Percentiles rank a stretch among this genome's conserved stretches.
Conservation (phyloP, 2,329 filamentous ascomycete species). For the Huntiella bhutanensis region DNA sequence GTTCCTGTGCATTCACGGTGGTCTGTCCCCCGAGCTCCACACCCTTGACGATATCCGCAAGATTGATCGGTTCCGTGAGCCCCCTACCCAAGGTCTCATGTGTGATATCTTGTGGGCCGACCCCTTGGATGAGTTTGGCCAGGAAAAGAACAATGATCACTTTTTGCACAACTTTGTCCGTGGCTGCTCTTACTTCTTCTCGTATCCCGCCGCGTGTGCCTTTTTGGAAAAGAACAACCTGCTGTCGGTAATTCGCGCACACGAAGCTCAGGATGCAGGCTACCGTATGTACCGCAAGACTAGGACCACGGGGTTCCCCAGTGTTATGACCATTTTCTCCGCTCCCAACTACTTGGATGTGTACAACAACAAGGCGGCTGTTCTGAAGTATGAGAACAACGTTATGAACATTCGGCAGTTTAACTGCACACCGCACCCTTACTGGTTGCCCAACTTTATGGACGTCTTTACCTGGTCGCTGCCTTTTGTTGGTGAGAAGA, state of each 20-base stretch:
- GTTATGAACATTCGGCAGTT: conserved; percentile 99
- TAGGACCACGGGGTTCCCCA: conserved; percentile 90
- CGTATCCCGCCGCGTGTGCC: conserved; percentile 86
- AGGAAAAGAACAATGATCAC: conserved; percentile 95
- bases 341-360: conserved; percentile 97
- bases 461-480: conserved; percentile 99
- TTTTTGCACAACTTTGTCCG: conserved; percentile 97
- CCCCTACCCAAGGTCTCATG: conserved; percentile 94
- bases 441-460: conserved; percentile 99
- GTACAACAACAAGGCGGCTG: conserved; percentile 99
- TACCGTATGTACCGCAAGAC: conserved; percentile 99
- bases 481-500: conserved; percentile 96
- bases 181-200: conserved; percentile 98
- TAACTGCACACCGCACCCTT: conserved; percentile 97
- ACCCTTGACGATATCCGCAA: conserved; percentile 76
- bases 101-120: conserved; percentile 99
- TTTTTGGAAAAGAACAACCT: conserved; percentile 99
- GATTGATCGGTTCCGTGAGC: conserved; percentile 93
- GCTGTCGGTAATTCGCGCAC: conserved; percentile 86
- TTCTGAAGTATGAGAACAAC: conserved; percentile 98
- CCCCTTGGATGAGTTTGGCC: conserved; percentile 91
- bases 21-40: conserved; percentile 85
- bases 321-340: conserved; percentile 99
- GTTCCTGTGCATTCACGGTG: conserved; percentile 95
- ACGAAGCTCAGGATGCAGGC: conserved; percentile 95